phyloP scores from a whole-genome alignment of 2,329 filamentous ascomycete species.

The Penicillium occitanis region DNA sequence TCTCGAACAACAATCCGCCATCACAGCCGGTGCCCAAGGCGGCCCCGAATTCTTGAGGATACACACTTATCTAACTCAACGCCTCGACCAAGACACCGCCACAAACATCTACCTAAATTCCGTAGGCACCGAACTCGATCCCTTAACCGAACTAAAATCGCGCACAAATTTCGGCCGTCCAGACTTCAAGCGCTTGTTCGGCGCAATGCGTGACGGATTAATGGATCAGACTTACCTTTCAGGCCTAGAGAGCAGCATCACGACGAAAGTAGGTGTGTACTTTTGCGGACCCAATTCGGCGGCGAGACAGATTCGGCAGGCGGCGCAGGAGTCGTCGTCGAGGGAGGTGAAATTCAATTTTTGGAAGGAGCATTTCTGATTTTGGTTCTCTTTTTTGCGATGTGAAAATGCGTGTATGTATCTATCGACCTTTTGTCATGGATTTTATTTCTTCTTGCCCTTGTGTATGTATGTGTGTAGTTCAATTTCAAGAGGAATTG shows the following conservation, averaged over 20 bases:
- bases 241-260: slow-evolving; percentile 70
- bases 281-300: slow-evolving; percentile 86
- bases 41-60: slow-evolving; percentile 84
- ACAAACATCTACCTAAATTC: slow-evolving; percentile 97
- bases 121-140: slow-evolving; percentile 83
- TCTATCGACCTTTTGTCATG: not conserved
- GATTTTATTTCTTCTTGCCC: not conserved
- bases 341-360: slow-evolving; percentile 90
- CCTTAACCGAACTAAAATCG: slow-evolving; percentile 83
- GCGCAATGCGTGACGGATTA: slow-evolving; percentile 84
- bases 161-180: slow-evolving; percentile 94
- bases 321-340: slow-evolving; percentile 69
- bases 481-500: slow-evolving; percentile 8
- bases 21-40: slow-evolving; percentile 59
- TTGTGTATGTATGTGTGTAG: not conserved
- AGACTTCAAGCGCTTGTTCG: slow-evolving; percentile 78
- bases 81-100: slow-evolving; percentile 84
- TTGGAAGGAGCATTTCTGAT: slow-evolving; percentile 82
- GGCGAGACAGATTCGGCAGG: slow-evolving; percentile 81
- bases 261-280: slow-evolving; percentile 92
- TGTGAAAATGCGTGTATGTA: not conserved
- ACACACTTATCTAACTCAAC: slow-evolving; percentile 95
- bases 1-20: slow-evolving; percentile 80
- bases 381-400: not conserved
- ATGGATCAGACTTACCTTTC: slow-evolving; percentile 79